Evolutionary conservation across 148 eudicot species (phyloP), one percentile per base, ranked within the genome.

Genomic region (Fagopyrum esculentum): DNA sequence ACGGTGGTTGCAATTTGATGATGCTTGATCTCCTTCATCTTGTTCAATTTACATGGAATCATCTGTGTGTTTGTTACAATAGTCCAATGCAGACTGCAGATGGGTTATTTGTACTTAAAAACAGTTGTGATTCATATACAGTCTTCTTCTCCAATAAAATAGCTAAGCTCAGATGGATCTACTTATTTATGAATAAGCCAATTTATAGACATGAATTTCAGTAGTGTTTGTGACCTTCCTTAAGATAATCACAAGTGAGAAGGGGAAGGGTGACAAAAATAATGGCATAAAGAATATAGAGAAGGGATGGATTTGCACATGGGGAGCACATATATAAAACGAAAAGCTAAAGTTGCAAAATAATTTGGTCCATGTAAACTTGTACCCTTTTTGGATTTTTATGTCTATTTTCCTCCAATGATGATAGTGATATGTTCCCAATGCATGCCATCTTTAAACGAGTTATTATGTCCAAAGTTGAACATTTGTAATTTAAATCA

Each of bases 381-480:
- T 63, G 69, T 35, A 63, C 45, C 69, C 69, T 63, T 63, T 63
- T 63, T 63, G 69, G 45, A 63, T 63, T 63, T 63, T 35, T 29
- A 63, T 35, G 69, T 63, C 69, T 35, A 29, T 49, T 63, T 63
- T 63, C 44, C 69, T 29, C 69, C 69, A 63, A 63, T 63, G n/a
- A 63, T 63, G 69, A 63, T 35, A 16, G 69, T 63, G 69, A 63
- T 45, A 35, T 63, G 69, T 63, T 63, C 69, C 69, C 69, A 63
- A 63, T 63, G 69, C 69, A 63, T 63, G 69, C 69, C 69, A 63
- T 63, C 40, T 63, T 63, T 22, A 63, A 35, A 30, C 69, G 11
- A 11, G 45, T 35, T 30, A 30, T 35, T 35, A 63, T 35, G 45
- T 35, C 69, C 45, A 11, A 63, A 35, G 16, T 29, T 29, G 6